Evolutionary conservation across 768 basidiomycete genomes (phyloP), one percentile per base, ranked within the genome.

Genomic region (Tulasnella sp.): DNA sequence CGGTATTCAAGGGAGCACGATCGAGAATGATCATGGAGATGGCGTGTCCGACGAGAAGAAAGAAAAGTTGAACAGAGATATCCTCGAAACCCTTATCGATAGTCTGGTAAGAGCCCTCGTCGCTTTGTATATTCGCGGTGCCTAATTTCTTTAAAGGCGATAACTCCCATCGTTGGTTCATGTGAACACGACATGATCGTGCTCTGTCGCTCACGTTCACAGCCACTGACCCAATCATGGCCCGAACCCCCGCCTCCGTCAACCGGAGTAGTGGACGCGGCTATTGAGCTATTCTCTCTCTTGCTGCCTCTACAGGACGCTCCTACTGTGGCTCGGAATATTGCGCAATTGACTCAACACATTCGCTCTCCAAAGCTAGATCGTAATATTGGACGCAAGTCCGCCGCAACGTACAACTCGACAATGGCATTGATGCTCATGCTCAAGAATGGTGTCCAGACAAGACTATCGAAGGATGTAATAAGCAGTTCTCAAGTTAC

Each of bases 151-250:
- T 40, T 25, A 16, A 56, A 90, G 81, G 71, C 81, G 25, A 77
- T 76, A 3, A 80, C 76, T 58, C 89, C 91, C 0, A 75, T 95
- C 40, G 69, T 92, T 10, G 80, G 80, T 24, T 84, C 87, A 7
- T 76, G 79, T 51, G 92, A 96, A 62, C 81, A 93, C 59, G 91
- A 99, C 56, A 77, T 83, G 0, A 72, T 86, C 27, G 76, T 75
- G 1, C 69, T 86, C 2, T 89, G 77, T 59, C 72, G 77, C 59
- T 65, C 66, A n/a, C 65, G 63, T 31, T 66, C 33, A 37, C n/a
- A 35, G 49, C 48, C 44, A 37, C 53, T 45, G 39, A 37, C 41
- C 55, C 25, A 43, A 42, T 12, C 40, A 53, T 73, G 73, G 37
- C 65, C 74, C 2, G 80, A 82, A 58, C 76, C 84, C 6, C 78